Base-by-base conservation (phyloP, 1,284 basidiomycete genomes). In the Flammula alnicola region DNA sequence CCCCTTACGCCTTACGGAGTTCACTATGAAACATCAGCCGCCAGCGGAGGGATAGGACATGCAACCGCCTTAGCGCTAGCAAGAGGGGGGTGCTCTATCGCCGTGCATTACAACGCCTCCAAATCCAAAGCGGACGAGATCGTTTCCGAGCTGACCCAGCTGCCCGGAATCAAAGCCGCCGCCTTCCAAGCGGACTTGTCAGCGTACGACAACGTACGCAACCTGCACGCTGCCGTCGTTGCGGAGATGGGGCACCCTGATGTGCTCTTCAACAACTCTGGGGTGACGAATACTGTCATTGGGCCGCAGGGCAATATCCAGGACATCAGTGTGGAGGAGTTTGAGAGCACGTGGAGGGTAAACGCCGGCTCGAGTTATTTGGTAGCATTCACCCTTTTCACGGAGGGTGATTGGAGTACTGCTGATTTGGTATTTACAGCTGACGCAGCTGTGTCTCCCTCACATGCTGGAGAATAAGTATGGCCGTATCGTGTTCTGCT, bases 201-300 rank as follows among this genome's bases (percentile, higher is more conserved):
- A 2, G 60, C 64, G 19, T 80, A 78, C 57, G 74, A 77, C 12
- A 64, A 59, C 3, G 76, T 75, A n/a, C 70, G 75, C 9, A 60
- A 50, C 44, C 57, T 82, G 27, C 68, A 80, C 54, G 61, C 63
- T 4, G 64, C 71, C 11, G 74, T 82, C 16, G 72, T 78, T 17
- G 57, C 62, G n/a, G 55, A 58, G 9, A 61, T 81, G 32, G 79
- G 79, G 0, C 64, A 77, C 44, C 74, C 76, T 0, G 77, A 80
- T 53, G 72, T 81, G 39, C 53, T 81, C 16, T 81, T 78, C 61
- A 77, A 75, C 52, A 82, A 82, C 55, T 71, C 78, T 22, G 79
- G 78, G 8, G 65, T 69, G 0, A 69, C 73, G 0, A 70, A 69
- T 4, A 71, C 63, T 4, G 63, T 62, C n/a, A 73, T 80, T 25